phyloP scores from a whole-genome alignment of 345 rosid genomes.

The Eucalyptus regnans region DNA sequence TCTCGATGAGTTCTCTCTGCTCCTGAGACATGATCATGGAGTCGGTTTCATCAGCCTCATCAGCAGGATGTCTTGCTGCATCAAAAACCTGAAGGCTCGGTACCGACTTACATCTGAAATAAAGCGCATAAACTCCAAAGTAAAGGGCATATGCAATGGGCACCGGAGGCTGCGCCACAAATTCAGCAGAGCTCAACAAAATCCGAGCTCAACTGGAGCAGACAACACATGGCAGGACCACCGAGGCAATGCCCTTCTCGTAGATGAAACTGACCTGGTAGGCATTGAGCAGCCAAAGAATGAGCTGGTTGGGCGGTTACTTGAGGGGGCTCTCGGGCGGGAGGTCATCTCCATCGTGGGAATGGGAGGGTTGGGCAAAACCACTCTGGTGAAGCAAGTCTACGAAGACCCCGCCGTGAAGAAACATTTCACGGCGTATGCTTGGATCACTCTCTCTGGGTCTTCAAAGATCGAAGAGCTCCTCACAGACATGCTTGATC shows the following conservation, averaged over 20 bases:
- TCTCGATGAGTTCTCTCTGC: slow-evolving; percentile 12
- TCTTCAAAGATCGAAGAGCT: no score
- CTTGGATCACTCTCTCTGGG: no score
- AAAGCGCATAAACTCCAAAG: background rate
- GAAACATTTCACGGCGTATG: no score
- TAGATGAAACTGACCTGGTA: background rate
- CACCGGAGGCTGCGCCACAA: slow-evolving; percentile 2
- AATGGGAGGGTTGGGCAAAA: no score
- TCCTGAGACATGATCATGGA: background rate
- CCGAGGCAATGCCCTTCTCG: background rate
- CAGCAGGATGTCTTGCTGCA: background rate
- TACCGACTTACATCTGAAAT: slow-evolving; percentile 1
- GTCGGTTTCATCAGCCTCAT: background rate
- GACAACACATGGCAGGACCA: background rate
- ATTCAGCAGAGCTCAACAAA: background rate
- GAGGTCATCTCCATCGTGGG: no score
- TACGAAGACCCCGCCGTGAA: no score
- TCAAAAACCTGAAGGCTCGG: slow-evolving; percentile 12
- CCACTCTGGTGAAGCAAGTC: no score
- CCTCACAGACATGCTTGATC: no score
- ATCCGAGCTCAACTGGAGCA: background rate
- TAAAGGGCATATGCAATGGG: slow-evolving; percentile 1
- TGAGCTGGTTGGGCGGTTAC: no score
- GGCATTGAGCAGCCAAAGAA: background rate
- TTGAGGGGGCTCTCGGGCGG: no score